Base-by-base conservation (phyloP, 2,329 filamentous ascomycete genomes). In the Aureobasidium namibiae region DNA sequence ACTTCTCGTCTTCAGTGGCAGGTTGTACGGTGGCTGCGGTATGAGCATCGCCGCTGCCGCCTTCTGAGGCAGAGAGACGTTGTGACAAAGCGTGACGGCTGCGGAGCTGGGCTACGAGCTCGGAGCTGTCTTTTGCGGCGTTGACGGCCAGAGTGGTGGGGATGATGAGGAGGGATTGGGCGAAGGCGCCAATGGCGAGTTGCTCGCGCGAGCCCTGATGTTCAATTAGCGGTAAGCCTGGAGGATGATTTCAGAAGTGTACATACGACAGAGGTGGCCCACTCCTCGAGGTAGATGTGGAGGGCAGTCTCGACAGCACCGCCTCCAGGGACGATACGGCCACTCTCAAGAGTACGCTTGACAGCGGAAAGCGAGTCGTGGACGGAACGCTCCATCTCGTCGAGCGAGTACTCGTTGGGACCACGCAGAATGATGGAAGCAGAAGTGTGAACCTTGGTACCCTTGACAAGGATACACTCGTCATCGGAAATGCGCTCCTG, bases 401-500 rank as follows among this genome's bases (percentile, higher is more conserved):
- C 94, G 31, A 99, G 84, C 62, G 90, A 90, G 78, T 89, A 97
- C 75, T 99, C 94, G 76, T 99, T 97, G 67, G 94, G 82, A 46
- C 94, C 94, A 61, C 94, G 89, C 57, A 99, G 88, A 67, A 99
- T 95, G 74, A 96, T 91, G 18, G 94, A 99, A 31, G 94, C 92
- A 7, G 92, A 95, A 3, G 88, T 94, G 76, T 94, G 90, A 21
- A 57, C 63, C 79, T 96, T 97, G 69, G 94, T 96, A 59, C 92
- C 92, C 80, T 94, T 96, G 72, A 99, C 83, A 64, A 99, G 78
- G 65, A 99, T 99, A 75, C 92, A 97, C 79, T 99, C 94, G 67
- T 99, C 94, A 69, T 99, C 94, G 2, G 94, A 97, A 72, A 99
- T 97, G 69, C 92, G 88, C 80, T 97, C 94, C 76, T 99, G 94